These are phyloP conservation scores for Nitzschia inconspicua DNA, from an alignment of 108 stramenopile species.

Conservation along the genomic window DNA sequence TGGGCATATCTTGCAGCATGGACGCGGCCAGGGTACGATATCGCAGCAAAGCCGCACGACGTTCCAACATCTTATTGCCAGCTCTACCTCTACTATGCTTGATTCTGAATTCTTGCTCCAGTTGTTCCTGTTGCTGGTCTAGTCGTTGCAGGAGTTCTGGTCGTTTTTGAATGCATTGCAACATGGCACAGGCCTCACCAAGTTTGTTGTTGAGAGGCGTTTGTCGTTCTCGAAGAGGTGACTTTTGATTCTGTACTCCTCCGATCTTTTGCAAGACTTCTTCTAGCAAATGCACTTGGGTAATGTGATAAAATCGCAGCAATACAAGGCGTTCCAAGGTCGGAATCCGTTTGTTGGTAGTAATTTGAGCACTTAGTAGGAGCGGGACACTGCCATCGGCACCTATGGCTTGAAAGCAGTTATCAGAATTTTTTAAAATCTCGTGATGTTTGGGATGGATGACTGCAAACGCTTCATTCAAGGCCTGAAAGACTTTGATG, in stretches of 20 bases:
- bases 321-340: conserved; percentile 14
- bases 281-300: background rate
- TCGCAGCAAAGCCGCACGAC: no score
- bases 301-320: background rate
- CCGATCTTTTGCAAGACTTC: conserved; percentile 10
- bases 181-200: conserved; percentile 23
- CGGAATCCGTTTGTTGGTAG: conserved; percentile 1
- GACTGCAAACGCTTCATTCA: conserved; percentile 22
- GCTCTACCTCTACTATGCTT: background rate
- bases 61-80: background rate
- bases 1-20: background rate
- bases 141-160: background rate
- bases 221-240: conserved; percentile 1
- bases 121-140: background rate
- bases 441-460: conserved; percentile 18
- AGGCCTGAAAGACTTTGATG: conserved; percentile 9
- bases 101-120: background rate
- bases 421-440: conserved; percentile 9
- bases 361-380: conserved; percentile 8
- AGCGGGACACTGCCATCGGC: conserved; percentile 16
- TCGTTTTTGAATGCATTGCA: conserved; percentile 6
- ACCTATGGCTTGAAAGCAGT: conserved; percentile 29
- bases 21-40: background rate
- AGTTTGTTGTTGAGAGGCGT: conserved; percentile 24
- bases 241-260: conserved; percentile 9